Evolutionary conservation across 129 eudicot genomes (phyloP).

Genomic region (Flaveria bidentis): DNA sequence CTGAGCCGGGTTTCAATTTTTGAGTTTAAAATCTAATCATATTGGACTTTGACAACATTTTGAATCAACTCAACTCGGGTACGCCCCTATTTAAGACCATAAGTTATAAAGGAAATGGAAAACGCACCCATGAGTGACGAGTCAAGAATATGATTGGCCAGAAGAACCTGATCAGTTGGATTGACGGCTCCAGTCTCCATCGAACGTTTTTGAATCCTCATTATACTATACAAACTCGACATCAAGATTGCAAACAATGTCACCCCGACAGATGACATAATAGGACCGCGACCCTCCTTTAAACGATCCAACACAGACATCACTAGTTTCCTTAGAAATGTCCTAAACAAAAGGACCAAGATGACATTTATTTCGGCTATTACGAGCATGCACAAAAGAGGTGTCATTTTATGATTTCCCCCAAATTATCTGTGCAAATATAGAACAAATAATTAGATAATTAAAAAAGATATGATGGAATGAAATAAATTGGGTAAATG

Average conservation of each 20-base stretch:
- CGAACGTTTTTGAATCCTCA: conserved; percentile 44
- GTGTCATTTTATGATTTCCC: conserved; percentile 22
- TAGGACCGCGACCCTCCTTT: conserved; percentile 57
- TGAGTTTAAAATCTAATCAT: neutral
- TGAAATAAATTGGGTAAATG: neutral
- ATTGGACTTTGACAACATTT: neutral
- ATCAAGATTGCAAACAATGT: conserved; percentile 56
- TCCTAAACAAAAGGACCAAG: conserved; percentile 60
- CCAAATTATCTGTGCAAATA: neutral
- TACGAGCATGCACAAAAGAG: conserved; percentile 40
- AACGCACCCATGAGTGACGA: conserved; percentile 73
- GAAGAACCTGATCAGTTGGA: conserved; percentile 74
- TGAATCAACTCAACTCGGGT: neutral
- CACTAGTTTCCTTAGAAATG: conserved; percentile 69
- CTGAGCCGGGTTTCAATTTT: too few relatives aligned
- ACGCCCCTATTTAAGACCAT: neutral
- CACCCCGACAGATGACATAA: conserved; percentile 47
- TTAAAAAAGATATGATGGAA: neutral
- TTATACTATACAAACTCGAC: conserved; percentile 44
- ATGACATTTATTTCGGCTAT: conserved; percentile 50
- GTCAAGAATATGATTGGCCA: conserved; percentile 62
- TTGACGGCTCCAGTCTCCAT: conserved; percentile 44
- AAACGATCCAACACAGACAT: conserved; percentile 49
- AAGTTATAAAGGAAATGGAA: neutral
- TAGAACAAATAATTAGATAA: neutral